These are phyloP conservation scores for Stenocarpella maydis DNA, from an alignment of 2,329 filamentous ascomycete species.

Conservation along the genomic window DNA sequence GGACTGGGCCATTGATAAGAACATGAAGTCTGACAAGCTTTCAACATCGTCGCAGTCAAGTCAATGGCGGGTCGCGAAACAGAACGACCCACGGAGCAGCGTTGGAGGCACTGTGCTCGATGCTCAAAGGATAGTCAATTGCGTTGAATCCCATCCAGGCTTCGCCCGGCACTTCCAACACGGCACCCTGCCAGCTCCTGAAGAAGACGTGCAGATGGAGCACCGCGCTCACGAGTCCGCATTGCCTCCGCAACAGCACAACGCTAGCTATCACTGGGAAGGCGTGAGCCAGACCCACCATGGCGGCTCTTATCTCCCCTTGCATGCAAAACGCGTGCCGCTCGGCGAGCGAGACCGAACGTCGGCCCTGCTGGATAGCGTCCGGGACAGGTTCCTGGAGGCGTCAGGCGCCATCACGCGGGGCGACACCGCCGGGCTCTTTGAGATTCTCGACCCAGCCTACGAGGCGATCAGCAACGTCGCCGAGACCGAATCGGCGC, in stretches of 20 bases:
- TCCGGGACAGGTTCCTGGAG: conserved; percentile 9
- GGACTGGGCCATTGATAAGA: conserved; percentile 27
- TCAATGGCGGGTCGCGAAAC: not conserved
- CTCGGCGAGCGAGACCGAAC: not conserved
- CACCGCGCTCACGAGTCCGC: not conserved
- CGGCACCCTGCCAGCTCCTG: not conserved
- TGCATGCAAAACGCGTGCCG: not conserved
- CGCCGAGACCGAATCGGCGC: not conserved
- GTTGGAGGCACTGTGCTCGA: not conserved
- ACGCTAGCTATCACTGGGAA: not conserved
- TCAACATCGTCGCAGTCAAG: not conserved
- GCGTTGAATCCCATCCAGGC: not conserved
- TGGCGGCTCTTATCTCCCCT: not conserved
- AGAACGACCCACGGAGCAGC: not conserved
- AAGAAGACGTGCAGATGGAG: not conserved
- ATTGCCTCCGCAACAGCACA: not conserved
- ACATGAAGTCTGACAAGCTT: not conserved
- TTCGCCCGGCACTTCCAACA: not conserved
- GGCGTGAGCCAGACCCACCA: not conserved
- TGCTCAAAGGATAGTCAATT: not conserved
- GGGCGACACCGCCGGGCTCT: not conserved
- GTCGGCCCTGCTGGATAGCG: not conserved
- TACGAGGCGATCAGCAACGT: conserved; percentile 14
- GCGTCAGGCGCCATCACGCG: not conserved
- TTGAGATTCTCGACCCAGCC: conserved; percentile 10